These are phyloP conservation scores for Helenozyma baotianmanensis DNA, from an alignment of 805 yeast genomes.

Conservation along the genomic window DNA sequence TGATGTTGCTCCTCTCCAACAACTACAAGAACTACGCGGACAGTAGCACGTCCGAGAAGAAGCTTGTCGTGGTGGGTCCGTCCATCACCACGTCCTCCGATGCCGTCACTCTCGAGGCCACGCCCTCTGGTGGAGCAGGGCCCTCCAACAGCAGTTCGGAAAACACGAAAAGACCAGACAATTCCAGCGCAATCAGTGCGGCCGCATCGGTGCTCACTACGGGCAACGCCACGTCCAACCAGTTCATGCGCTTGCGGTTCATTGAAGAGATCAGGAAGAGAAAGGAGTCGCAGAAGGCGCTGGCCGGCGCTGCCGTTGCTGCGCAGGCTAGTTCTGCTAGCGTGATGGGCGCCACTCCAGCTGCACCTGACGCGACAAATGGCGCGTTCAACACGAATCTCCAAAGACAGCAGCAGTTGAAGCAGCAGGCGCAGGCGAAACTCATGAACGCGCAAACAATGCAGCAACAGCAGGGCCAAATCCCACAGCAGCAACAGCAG, in stretches of 20 bases:
- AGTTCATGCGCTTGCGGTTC: constrained; percentile 81
- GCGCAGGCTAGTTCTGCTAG: constrained; percentile 23
- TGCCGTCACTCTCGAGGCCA: constrained; percentile 12
- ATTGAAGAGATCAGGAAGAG: constrained; percentile 81
- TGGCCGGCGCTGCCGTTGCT: constrained; percentile 38
- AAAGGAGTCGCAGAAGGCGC: constrained; percentile 43
- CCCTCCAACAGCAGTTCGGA: constrained; percentile 2
- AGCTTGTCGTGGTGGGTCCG: constrained; percentile 35
- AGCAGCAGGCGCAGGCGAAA: constrained; percentile 4
- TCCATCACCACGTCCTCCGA: constrained; percentile 17
- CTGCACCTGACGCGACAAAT: not conserved
- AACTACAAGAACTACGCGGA: constrained; percentile 38
- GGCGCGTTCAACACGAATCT: no score
- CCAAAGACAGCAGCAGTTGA: constrained; percentile 1
- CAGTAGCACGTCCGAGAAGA: constrained; percentile 25
- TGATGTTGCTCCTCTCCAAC: constrained; percentile 56
- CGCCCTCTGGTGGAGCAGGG: constrained; percentile 12
- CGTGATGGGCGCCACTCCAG: not conserved
- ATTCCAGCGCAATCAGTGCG: constrained; percentile 7
- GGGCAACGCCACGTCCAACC: constrained; percentile 41
- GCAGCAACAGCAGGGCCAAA: constrained; percentile 5
- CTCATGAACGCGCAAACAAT: constrained; percentile 5
- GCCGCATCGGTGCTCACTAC: constrained; percentile 17
- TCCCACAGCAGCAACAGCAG: constrained; percentile 7
- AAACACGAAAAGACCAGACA: constrained; percentile 4